Conservation (phyloP, 2,329 filamentous ascomycete genomes). For the Alternaria sp. region DNA sequence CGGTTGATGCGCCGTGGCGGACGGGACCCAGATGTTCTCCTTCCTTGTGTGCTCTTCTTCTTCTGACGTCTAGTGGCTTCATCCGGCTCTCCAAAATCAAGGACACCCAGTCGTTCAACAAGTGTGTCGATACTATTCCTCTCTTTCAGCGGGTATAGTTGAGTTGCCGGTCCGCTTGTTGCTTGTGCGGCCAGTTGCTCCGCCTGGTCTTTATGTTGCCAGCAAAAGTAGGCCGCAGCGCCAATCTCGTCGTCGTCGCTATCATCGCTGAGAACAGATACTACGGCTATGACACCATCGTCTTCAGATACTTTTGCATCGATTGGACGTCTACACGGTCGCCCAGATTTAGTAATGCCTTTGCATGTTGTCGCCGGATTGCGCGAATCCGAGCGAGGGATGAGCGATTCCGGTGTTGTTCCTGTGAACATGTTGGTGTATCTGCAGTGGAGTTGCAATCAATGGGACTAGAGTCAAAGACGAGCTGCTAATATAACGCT, state of each 20-base stretch:
- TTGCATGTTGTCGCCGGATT: constrained; percentile 85
- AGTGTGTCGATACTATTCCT: constrained; percentile 88
- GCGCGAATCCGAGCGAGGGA: constrained; percentile 84
- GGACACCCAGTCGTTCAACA: constrained; percentile 77
- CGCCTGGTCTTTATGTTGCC: constrained; percentile 94
- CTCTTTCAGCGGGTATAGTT: constrained; percentile 67
- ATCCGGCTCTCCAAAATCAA: constrained; percentile 65
- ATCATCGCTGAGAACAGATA: constrained; percentile 48
- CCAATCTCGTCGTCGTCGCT: constrained; percentile 64
- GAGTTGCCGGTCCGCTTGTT: constrained; percentile 43
- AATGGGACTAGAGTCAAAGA: not conserved
- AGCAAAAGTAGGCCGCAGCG: constrained; percentile 79
- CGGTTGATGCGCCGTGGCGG: constrained; percentile 43
- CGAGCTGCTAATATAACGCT: not conserved
- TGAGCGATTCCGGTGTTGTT: constrained; percentile 78
- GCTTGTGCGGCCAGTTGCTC: constrained; percentile 43
- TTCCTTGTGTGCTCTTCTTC: constrained; percentile 33
- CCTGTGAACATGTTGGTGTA: constrained; percentile 43
- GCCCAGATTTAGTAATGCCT: constrained; percentile 84
- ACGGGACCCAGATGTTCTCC: constrained; percentile 22
- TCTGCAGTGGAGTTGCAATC: not conserved
- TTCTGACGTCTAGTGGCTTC: constrained; percentile 51
- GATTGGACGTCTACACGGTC: constrained; percentile 80
- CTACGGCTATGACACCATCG: constrained; percentile 53
- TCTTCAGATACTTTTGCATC: constrained; percentile 56